These are phyloP conservation scores for Arxiozyma slooffiae DNA, from an alignment of 1,139 yeast genomes.

Conservation along the genomic window DNA sequence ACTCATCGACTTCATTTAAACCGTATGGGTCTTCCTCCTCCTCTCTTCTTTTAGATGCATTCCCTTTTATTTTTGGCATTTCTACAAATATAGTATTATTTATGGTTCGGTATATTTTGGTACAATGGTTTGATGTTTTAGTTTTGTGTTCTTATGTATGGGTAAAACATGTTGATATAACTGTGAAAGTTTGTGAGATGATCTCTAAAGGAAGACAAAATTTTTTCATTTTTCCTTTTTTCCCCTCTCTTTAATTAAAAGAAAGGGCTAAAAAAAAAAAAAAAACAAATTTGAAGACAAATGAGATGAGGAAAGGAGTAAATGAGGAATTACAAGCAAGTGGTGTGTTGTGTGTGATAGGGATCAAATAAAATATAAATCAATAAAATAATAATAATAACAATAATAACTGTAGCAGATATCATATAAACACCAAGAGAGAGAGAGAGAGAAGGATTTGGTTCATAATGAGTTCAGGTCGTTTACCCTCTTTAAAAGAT, in stretches of 20 bases:
- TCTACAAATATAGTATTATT: too few relatives aligned
- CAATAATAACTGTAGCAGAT: not conserved
- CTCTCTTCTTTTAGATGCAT: not conserved
- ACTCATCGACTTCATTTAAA: conserved; percentile 62
- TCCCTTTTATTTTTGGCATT: not conserved
- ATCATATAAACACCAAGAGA: not conserved
- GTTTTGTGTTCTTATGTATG: not conserved
- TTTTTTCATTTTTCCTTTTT: not conserved
- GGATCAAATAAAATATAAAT: too few relatives aligned
- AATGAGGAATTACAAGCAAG: too few relatives aligned
- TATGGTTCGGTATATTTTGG: not conserved
- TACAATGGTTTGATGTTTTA: not conserved
- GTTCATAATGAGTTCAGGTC: conserved; percentile 20
- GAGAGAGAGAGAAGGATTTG: too few relatives aligned
- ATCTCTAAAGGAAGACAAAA: not conserved
- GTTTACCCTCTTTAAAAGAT: conserved; percentile 28
- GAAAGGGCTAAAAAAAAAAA: not conserved
- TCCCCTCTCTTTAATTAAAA: not conserved
- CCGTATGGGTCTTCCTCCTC: conserved; percentile 27
- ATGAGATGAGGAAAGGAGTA: not conserved
- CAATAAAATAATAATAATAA: not conserved
- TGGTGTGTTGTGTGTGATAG: too few relatives aligned
- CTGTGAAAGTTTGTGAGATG: conserved; percentile 5
- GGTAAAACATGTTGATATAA: not conserved
- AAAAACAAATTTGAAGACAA: not conserved